phyloP scores from a whole-genome alignment of 192 early-diverging fungal species.

The Backusella morwellensis region DNA sequence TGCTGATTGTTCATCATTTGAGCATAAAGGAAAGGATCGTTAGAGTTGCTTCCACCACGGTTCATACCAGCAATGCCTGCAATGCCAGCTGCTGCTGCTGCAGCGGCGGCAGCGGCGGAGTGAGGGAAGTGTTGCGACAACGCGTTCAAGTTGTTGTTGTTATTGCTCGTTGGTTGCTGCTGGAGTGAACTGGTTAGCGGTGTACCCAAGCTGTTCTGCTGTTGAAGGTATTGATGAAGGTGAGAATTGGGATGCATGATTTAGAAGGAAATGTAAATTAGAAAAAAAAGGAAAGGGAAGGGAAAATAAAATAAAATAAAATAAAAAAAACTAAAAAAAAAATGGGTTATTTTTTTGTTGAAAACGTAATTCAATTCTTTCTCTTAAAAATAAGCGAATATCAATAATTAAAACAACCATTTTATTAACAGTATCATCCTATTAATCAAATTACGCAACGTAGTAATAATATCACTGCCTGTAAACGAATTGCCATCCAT shows the following conservation, averaged over 20 bases:
- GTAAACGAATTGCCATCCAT: too few species aligned
- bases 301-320: not conserved
- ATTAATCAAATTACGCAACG: too few species aligned
- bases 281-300: not conserved
- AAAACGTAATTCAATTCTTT: not conserved
- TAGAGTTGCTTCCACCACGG: not conserved
- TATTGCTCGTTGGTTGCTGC: not conserved
- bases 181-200: constrained; percentile 27
- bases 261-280: not conserved
- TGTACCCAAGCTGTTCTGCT: constrained; percentile 24
- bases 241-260: constrained; percentile 35
- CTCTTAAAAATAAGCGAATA: too few species aligned
- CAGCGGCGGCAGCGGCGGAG: constrained; percentile 22
- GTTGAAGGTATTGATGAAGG: constrained; percentile 48
- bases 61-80: constrained; percentile 9
- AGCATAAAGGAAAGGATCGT: constrained; percentile 17
- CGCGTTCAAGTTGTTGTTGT: constrained; percentile 13
- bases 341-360: too few species aligned
- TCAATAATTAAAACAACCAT: too few species aligned
- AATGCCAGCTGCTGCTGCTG: constrained; percentile 14
- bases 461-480: too few species aligned
- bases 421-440: too few species aligned
- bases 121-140: constrained; percentile 30
- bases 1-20: constrained; percentile 25
- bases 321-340: not conserved